Conservation (phyloP, 345 rosid species). For the Ceriops tagal region DNA sequence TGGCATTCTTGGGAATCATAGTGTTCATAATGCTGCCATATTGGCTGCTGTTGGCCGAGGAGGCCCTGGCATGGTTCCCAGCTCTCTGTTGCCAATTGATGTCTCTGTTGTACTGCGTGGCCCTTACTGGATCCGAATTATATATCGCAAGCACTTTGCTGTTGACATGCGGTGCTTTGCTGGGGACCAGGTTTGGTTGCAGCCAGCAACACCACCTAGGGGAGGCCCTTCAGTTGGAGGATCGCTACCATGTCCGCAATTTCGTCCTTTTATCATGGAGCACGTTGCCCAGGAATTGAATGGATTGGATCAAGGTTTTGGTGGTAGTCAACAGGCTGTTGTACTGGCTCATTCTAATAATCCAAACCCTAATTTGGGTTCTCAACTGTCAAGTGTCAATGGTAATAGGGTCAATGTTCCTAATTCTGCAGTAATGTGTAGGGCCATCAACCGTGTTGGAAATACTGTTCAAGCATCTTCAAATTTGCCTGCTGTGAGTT, state of each 20-base stretch:
- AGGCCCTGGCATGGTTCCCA: conserved; percentile 97
- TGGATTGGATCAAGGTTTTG: conserved; percentile 74
- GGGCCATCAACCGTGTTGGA: conserved; percentile 68
- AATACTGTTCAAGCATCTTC: conserved; percentile 61
- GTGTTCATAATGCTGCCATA: conserved; percentile 67
- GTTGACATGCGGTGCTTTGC: conserved; percentile 99
- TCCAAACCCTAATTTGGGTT: conserved; percentile 41
- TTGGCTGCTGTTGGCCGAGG: conserved; percentile 79
- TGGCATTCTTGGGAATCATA: conserved; percentile 60
- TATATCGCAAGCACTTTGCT: conserved; percentile 92
- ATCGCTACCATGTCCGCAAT: conserved; percentile 97
- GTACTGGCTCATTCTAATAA: conserved; percentile 47
- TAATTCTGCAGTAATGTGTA: conserved; percentile 53
- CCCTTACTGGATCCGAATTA: conserved; percentile 94
- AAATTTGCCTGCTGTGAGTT: conserved; percentile 46
- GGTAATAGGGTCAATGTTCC: conserved; percentile 69
- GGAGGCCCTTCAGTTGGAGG: conserved; percentile 93
- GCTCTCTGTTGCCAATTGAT: conserved; percentile 94
- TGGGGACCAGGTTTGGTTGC: conserved; percentile 99
- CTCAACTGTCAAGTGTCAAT: conserved; percentile 51
- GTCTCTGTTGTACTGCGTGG: conserved; percentile 98
- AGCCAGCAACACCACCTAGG: conserved; percentile 98
- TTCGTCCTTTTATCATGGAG: conserved; percentile 99
- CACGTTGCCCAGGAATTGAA: conserved; percentile 98
- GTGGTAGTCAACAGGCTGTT: conserved; percentile 59